Percentiles rank a stretch among this genome's conserved stretches.
Evolutionary conservation across 805 yeast species (phyloP).

Genomic region (Sporopachydermia lactativora): DNA sequence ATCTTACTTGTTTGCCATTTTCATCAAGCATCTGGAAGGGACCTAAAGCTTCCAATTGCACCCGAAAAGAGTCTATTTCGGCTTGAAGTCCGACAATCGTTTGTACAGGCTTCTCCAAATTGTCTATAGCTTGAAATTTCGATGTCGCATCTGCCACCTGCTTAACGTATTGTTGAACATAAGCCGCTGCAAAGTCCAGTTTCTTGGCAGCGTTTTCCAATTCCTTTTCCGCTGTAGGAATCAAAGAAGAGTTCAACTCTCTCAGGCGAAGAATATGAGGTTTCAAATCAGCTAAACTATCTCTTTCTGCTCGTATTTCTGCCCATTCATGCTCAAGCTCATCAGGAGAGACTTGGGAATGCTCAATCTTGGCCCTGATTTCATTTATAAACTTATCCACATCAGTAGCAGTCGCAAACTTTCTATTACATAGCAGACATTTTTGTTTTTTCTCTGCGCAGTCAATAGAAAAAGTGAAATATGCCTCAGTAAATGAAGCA

Average conservation of each 20-base stretch:
- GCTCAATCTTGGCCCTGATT: conserved; percentile 8
- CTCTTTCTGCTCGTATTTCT: background rate
- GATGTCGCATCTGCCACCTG: background rate
- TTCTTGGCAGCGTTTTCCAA: background rate
- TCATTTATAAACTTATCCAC: conserved; percentile 16
- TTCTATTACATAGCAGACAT: conserved; percentile 63
- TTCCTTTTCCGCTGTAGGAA: background rate
- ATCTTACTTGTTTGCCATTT: conserved; percentile 6
- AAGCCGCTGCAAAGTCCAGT: background rate
- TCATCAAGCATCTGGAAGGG: conserved; percentile 8
- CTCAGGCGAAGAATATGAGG: background rate
- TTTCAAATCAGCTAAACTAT: background rate
- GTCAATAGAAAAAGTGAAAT: conserved; percentile 55
- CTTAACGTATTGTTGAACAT: background rate
- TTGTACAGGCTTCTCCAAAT: conserved; percentile 17
- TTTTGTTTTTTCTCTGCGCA: conserved; percentile 40
- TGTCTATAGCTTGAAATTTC: conserved; percentile 11
- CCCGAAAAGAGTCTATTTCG: conserved; percentile 14
- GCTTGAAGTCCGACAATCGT: conserved; percentile 14
- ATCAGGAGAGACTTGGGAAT: conserved; percentile 3
- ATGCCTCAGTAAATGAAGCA: conserved; percentile 51
- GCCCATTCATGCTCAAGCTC: background rate
- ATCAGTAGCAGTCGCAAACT: conserved; percentile 31
- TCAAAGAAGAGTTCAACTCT: background rate
- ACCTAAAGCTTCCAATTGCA: conserved; percentile 13